These are phyloP conservation scores for Corylus americana DNA, from an alignment of 306 rosid species.

Conservation along the genomic window DNA sequence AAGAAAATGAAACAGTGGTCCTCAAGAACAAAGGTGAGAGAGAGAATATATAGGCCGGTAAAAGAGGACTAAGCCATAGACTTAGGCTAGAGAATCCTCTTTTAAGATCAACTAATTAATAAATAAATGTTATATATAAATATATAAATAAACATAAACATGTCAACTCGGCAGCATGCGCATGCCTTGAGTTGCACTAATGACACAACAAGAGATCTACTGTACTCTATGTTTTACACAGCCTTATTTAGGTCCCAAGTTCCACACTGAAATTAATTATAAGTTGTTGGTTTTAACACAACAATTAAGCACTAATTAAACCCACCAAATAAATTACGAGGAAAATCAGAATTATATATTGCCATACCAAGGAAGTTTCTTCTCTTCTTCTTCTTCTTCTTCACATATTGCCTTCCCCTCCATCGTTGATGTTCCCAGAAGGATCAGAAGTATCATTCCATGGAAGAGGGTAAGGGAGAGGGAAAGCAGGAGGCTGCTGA, in stretches of 20 bases:
- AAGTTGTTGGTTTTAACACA: conserved; percentile 10
- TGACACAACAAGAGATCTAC: conserved; percentile 35
- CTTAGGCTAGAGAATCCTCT: conserved; percentile 50
- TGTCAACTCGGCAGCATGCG: conserved; percentile 58
- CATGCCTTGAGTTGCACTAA: conserved; percentile 50
- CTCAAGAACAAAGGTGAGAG: conserved; percentile 41
- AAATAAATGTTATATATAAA: conserved; percentile 4
- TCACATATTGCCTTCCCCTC: conserved; percentile 51
- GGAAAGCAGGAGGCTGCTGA: conserved; percentile 40
- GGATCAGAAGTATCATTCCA: conserved; percentile 52
- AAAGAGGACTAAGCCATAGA: conserved; percentile 49
- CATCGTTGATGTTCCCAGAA: conserved; percentile 44
- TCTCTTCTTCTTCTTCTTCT: conserved; percentile 12
- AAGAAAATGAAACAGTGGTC: conserved; percentile 42
- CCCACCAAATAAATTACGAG: conserved; percentile 23
- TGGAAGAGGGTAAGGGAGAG: conserved; percentile 59
- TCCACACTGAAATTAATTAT: conserved; percentile 8
- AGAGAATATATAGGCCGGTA: conserved; percentile 50
- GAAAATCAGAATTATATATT: conserved; percentile 20
- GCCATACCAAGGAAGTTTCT: conserved; percentile 20
- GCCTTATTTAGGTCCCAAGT: conserved; percentile 40
- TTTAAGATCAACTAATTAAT: conserved; percentile 25
- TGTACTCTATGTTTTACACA: conserved; percentile 41
- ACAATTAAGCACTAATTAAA: conserved; percentile 16
- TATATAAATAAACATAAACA: conserved; percentile 42